phyloP scores from a whole-genome alignment of 495 filamentous ascomycete species.

The Glutinoglossum americanum region DNA sequence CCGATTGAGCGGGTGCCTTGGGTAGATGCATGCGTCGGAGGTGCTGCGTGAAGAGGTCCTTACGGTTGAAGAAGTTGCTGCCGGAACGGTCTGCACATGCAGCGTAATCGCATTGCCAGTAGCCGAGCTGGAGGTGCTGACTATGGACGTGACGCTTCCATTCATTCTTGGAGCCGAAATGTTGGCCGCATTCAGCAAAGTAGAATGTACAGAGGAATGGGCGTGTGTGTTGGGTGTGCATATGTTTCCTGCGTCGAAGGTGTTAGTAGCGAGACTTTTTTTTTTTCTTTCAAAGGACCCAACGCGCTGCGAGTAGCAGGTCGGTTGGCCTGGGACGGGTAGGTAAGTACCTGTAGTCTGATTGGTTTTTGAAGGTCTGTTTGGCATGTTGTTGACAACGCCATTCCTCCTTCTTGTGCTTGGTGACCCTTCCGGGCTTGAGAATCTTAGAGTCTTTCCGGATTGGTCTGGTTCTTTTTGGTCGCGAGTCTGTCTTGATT shows the following conservation, averaged over 20 bases:
- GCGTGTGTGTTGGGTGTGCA: constrained; percentile 23
- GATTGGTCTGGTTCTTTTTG: not conserved
- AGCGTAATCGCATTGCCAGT: constrained; percentile 60
- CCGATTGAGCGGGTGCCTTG: too few relatives aligned
- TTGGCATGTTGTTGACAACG: constrained; percentile 2
- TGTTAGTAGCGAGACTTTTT: not conserved
- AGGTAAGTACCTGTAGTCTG: constrained; percentile 1
- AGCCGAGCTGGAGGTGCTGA: constrained; percentile 58
- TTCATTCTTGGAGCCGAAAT: constrained; percentile 84
- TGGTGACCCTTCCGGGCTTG: not conserved
- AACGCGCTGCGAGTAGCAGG: not conserved
- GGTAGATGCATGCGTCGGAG: constrained; percentile 78
- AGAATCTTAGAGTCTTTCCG: not conserved
- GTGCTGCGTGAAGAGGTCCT: constrained; percentile 85
- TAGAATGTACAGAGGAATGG: constrained; percentile 66
- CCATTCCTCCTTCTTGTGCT: not conserved
- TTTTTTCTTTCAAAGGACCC: too few relatives aligned
- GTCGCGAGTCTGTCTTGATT: not conserved
- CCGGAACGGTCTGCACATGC: constrained; percentile 27
- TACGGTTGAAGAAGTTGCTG: constrained; percentile 49
- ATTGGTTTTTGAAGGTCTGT: not conserved
- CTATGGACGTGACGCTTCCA: constrained; percentile 82
- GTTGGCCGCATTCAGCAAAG: constrained; percentile 63
- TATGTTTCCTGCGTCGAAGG: not conserved
- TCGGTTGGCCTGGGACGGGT: not conserved